Percentiles rank a stretch among this genome's conserved stretches.
Conservation (phyloP, 192 early-diverging fungal genomes). For the Mortierella claussenii region DNA sequence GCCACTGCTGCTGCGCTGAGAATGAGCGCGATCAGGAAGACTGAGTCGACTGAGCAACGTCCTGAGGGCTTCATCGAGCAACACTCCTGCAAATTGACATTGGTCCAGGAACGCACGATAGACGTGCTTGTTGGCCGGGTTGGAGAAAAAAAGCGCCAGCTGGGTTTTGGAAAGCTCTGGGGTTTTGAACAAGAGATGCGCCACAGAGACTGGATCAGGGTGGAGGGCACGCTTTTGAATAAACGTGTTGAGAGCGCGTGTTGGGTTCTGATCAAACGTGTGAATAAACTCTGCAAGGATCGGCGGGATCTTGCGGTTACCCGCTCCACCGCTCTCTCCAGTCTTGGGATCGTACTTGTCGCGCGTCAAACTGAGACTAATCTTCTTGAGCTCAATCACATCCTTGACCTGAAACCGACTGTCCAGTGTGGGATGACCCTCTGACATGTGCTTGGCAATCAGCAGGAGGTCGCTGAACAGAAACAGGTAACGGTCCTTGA, state of each 20-base stretch:
- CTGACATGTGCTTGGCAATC: conserved; percentile 71
- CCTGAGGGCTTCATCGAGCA: conserved; percentile 69
- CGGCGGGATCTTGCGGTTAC: conserved; percentile 62
- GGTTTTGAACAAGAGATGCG: conserved; percentile 73
- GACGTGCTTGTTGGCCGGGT: conserved; percentile 65
- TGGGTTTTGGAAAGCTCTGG: conserved; percentile 68
- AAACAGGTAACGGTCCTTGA: conserved; percentile 76
- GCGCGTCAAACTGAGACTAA: conserved; percentile 55
- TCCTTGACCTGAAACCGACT: conserved; percentile 66
- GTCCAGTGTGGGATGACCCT: conserved; percentile 57
- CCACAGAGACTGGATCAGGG: conserved; percentile 68
- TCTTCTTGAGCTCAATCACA: conserved; percentile 59
- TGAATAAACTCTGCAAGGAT: conserved; percentile 66
- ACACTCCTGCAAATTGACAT: conserved; percentile 63
- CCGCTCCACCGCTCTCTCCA: conserved; percentile 11
- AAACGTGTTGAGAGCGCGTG: conserved; percentile 64
- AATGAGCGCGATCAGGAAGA: conserved; percentile 60
- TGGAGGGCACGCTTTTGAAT: conserved; percentile 65
- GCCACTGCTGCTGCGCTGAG: background rate
- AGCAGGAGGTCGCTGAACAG: conserved; percentile 71
- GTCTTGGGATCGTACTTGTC: conserved; percentile 49
- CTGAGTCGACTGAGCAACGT: conserved; percentile 63
- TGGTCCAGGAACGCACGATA: conserved; percentile 65
- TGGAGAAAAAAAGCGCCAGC: conserved; percentile 65
- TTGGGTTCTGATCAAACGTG: conserved; percentile 69